Conservation (phyloP, 1,284 basidiomycete genomes). For the Volvariella volvacea region DNA sequence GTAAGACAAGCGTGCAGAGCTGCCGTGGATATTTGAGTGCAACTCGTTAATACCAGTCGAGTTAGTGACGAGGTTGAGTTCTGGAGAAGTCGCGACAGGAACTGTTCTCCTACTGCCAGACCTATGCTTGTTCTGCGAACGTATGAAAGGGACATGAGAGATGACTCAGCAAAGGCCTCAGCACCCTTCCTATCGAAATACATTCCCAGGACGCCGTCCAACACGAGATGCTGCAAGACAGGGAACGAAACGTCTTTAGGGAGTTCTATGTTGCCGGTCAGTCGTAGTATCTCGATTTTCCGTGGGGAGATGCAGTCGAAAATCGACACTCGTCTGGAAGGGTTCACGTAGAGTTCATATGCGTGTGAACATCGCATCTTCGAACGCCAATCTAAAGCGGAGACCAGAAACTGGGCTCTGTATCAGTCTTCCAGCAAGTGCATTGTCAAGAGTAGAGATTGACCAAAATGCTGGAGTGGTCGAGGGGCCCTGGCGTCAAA, state of each 20-base stretch:
- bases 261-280: conserved; percentile 26
- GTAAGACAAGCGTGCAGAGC: conserved; percentile 23
- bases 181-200: conserved; percentile 26
- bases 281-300: conserved; percentile 22
- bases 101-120: conserved; percentile 29
- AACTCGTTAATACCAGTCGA: conserved; percentile 30
- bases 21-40: conserved; percentile 24
- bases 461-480: conserved; percentile 8
- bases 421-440: background rate
- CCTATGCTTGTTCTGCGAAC: conserved; percentile 25
- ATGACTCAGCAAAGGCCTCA: conserved; percentile 18
- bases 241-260: conserved; percentile 16
- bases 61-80: conserved; percentile 20
- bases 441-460: background rate
- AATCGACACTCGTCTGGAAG: conserved; percentile 20
- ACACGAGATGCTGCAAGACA: conserved; percentile 22
- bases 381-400: conserved; percentile 21
- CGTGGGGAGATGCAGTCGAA: conserved; percentile 23
- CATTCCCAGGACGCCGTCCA: conserved; percentile 28
- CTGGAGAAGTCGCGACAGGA: conserved; percentile 24
- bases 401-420: conserved; percentile 1
- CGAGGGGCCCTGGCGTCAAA: conserved; percentile 20
- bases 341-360: conserved; percentile 29
- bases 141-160: conserved; percentile 29
- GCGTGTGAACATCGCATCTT: conserved; percentile 32